These are phyloP conservation scores for Nephelium lappaceum DNA, from an alignment of 345 rosid species.

Conservation along the genomic window DNA sequence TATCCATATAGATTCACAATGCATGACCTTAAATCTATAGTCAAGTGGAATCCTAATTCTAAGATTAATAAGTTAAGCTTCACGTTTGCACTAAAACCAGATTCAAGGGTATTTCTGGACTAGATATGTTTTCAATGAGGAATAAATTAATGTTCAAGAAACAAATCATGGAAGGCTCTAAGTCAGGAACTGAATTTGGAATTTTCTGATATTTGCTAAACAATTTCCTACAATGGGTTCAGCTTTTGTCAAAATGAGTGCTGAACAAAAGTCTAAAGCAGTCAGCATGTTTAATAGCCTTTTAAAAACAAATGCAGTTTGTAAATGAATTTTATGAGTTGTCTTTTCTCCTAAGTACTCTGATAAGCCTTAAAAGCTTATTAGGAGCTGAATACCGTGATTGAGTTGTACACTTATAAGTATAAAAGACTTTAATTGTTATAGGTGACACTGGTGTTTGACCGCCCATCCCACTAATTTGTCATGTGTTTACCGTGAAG, in stretches of 20 bases:
- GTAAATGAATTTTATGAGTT: not conserved
- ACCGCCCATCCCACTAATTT: not conserved
- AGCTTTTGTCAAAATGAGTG: not conserved
- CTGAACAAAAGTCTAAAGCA: not conserved
- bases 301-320: not conserved
- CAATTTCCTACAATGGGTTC: not conserved
- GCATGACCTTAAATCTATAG: not conserved
- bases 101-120: not conserved
- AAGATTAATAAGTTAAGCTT: not conserved
- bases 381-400: not conserved
- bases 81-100: not conserved
- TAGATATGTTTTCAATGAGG: not conserved
- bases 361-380: too few relatives aligned
- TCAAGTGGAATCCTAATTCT: not conserved
- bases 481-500: too few relatives aligned
- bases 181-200: not conserved
- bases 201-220: not conserved
- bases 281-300: not conserved
- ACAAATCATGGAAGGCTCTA: not conserved
- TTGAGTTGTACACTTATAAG: not conserved
- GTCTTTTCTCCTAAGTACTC: too few relatives aligned
- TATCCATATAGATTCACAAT: not conserved
- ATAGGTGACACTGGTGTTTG: not conserved
- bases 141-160: not conserved
- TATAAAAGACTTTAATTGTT: too few relatives aligned